Base-by-base conservation (phyloP, 2,329 filamentous ascomycete species). In the Cadophora sp. region DNA sequence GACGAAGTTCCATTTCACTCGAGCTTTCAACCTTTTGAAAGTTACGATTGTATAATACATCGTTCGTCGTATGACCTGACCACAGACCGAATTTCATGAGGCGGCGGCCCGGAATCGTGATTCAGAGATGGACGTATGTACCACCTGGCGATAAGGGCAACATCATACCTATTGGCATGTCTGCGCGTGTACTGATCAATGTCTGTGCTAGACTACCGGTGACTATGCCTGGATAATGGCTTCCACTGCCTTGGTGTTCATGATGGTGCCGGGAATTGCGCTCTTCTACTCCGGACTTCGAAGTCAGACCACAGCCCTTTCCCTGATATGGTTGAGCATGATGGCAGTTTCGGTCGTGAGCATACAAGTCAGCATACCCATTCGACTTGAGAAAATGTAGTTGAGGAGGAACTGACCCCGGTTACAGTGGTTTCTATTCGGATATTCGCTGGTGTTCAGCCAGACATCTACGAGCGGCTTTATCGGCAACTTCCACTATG, bases 231-330 rank as follows among this genome's bases (percentile, higher is more conserved):
- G 91, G 91, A 88, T 96, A 80, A 87, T 97, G 73, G 90, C 87
- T 24, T 86, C 91, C 37, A 93, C 92, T 1, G 93, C 92, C 11
- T 85, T 97, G 62, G 93, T 97, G 61, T 83, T 96, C 74, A 87
- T 97, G 73, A 97, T 97, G 93, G 92, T 97, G 80, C 93, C 93
- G 0, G 93, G 93, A 69, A 92, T 97, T 74, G 93, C 72, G 11
- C 95, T 97, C 85, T 97, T 97, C 85, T 97, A 97, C 82, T 95
- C 92, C 7, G 93, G 93, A 66, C 88, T 97, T 29, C 92, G 93
- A 22, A 89, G 93, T 69, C 87, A 93, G 76, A 97, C 96, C 81
- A 96, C 93, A 0, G 93, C 93, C 11, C 84, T 97, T 60, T 95
- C 92, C 26, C 83, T 97, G 68, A 92, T 97, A 80, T 96, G 92